phyloP scores from a whole-genome alignment of 345 rosid genomes.

The Bruguiera gymnorhiza region DNA sequence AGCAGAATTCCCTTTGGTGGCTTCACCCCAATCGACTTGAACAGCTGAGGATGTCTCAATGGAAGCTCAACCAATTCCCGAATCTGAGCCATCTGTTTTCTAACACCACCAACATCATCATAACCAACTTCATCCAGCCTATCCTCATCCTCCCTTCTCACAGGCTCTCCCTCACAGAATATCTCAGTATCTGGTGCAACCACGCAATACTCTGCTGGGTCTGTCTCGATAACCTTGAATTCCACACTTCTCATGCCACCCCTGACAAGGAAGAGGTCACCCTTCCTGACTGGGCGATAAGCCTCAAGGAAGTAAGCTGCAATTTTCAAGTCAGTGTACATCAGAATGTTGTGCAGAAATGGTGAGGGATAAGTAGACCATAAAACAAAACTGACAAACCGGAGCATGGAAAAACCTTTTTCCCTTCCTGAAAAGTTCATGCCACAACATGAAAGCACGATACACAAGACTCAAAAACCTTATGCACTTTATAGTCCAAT shows the following conservation, averaged over 20 bases:
- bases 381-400: too few relatives aligned
- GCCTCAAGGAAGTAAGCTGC: constrained; percentile 92
- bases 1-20: constrained; percentile 94
- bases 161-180: constrained; percentile 95
- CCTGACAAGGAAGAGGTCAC: constrained; percentile 90
- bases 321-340: neutral
- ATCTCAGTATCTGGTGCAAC: constrained; percentile 97
- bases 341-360: neutral
- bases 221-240: constrained; percentile 86
- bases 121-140: constrained; percentile 93
- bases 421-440: too few relatives aligned
- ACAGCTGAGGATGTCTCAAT: constrained; percentile 87
- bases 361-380: too few relatives aligned
- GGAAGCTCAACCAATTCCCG: constrained; percentile 93
- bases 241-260: constrained; percentile 98
- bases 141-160: constrained; percentile 89
- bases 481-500: too few relatives aligned
- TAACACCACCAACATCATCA: constrained; percentile 98
- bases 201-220: constrained; percentile 86
- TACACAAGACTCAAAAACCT: neutral
- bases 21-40: constrained; percentile 97
- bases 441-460: too few relatives aligned
- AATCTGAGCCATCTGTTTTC: constrained; percentile 99
- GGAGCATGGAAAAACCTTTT: too few relatives aligned
- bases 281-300: constrained; percentile 96